phyloP scores from a whole-genome alignment of 208 protist species.

The Acanthamoeba culbertsoni region DNA sequence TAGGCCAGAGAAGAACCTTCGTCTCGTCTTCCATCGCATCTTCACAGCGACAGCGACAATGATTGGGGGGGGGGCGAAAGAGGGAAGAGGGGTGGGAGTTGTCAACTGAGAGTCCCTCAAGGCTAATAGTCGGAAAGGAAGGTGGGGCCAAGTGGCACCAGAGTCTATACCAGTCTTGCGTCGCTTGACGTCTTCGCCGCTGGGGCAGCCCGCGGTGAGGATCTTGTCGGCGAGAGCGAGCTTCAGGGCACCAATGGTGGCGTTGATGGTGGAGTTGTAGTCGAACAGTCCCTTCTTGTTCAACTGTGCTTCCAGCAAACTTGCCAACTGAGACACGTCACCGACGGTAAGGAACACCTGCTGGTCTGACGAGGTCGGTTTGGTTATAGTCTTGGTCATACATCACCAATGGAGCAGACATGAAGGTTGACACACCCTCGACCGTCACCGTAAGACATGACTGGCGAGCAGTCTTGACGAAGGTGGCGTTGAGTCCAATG shows the following conservation, averaged over 20 bases:
- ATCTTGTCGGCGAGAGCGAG: not conserved
- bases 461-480: not conserved
- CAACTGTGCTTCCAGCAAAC: not conserved
- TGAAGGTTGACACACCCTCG: not conserved
- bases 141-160: not conserved
- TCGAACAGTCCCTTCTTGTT: conserved; percentile 7
- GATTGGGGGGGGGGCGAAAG: not conserved
- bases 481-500: not conserved
- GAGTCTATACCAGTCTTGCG: not conserved
- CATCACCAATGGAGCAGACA: not conserved
- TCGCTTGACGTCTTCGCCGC: not conserved
- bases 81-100: too few species aligned
- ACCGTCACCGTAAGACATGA: not conserved
- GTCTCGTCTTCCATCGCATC: not conserved
- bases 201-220: not conserved
- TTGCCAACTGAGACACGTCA: not conserved
- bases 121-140: too few species aligned
- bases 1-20: not conserved
- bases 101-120: too few species aligned
- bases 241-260: not conserved
- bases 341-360: not conserved
- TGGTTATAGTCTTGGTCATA: not conserved
- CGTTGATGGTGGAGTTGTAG: not conserved
- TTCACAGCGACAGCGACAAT: not conserved
- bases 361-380: not conserved